phyloP scores from a whole-genome alignment of 805 yeast species.

The Barnettozyma californica region DNA sequence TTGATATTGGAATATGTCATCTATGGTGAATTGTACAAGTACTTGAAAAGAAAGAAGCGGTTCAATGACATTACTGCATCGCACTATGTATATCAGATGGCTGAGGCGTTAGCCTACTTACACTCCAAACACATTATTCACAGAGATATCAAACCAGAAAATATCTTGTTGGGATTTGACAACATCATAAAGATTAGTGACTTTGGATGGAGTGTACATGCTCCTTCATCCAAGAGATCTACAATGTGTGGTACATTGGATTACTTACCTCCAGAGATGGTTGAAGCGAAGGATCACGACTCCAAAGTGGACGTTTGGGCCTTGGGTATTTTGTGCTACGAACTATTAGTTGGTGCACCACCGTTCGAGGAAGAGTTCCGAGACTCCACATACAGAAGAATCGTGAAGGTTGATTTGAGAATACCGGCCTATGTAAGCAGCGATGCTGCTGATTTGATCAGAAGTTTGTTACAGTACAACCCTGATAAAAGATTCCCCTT shows the following conservation, averaged over 20 bases:
- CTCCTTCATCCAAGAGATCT: constrained; percentile 52
- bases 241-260: constrained; percentile 96
- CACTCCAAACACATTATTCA: constrained; percentile 82
- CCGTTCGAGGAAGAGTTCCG: constrained; percentile 85
- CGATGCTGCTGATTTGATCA: constrained; percentile 76
- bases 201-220: constrained; percentile 90
- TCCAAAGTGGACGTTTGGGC: constrained; percentile 88
- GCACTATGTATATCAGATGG: constrained; percentile 75
- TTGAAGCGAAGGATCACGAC: constrained; percentile 76
- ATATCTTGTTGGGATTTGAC: constrained; percentile 71
- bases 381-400: constrained; percentile 73
- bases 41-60: constrained; percentile 58
- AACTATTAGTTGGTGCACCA: constrained; percentile 80
- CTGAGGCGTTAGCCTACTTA: constrained; percentile 70
- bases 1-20: constrained; percentile 79
- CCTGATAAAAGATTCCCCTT: constrained; percentile 64
- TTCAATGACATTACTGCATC: constrained; percentile 74
- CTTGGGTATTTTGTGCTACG: constrained; percentile 80
- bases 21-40: constrained; percentile 80
- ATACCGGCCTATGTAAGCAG: constrained; percentile 66
- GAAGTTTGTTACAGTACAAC: constrained; percentile 54
- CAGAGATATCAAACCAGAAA: constrained; percentile 93
- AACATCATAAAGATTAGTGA: constrained; percentile 82
- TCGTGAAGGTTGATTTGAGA: constrained; percentile 67
- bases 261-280: constrained; percentile 93